Evolutionary conservation across 768 basidiomycete genomes (phyloP), one percentile per base, ranked within the genome.

Genomic region (Russula griseocarnosa): DNA sequence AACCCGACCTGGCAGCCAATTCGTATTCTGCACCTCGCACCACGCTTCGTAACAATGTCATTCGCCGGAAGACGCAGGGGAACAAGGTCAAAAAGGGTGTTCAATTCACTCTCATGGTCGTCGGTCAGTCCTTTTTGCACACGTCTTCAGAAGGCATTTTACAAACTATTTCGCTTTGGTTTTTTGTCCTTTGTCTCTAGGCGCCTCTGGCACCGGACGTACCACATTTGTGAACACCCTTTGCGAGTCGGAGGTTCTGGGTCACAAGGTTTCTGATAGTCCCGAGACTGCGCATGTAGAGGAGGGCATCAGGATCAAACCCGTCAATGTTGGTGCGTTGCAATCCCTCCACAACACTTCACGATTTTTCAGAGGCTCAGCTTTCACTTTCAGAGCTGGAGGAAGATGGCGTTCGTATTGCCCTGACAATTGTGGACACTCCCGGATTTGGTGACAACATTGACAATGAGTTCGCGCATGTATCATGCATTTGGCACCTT

Each of bases 151-250:
- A 58, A 62, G 63, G 42, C 32, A 34, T 36, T 32, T 36, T 30
- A 30, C 30, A 47, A 34, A 26, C 30, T 26, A 26, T 30, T 24
- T 42, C 38, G 38, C 42, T 50, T 46, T 28, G 68, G 66, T 46
- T 64, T 57, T 65, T 54, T 55, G 49, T 34, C 51, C 53, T 50
- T 44, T 22, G 3, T 30, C 13, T 64, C 44, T 70, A 98, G 96
- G 96, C 80, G 91, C 94, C 63, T 97, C 94, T 76, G 96, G 96
- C 51, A 96, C 94, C 58, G 94, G 94, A 66, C 90, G 94, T 62
- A 98, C 96, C 62, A 99, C 96, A 62, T 98, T 99, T 72, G 94
- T 99, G 74, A 99, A 99, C 82, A 99, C 97, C 55, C 91, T 99
- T 63, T 96, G 94, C 81, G 96, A 99, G 80, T 88, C 89, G 40